Evolutionary conservation across 768 basidiomycete species (phyloP), one percentile per base, ranked within the genome.

Genomic region (Tricholoma terreum): DNA sequence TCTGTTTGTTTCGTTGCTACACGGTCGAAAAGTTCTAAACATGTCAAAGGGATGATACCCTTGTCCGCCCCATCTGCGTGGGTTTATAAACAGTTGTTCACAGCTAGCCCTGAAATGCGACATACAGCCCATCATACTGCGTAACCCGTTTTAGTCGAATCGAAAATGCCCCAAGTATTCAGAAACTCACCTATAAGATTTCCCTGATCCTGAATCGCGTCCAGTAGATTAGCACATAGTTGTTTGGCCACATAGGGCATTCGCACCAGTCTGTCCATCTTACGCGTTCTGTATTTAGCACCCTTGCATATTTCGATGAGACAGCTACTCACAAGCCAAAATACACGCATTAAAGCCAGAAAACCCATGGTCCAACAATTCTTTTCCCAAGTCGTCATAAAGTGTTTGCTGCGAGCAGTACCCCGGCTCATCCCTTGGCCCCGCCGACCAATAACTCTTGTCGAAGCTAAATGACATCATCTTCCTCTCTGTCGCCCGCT

Each of bases 281-380:
- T 60, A 11, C 45, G 30, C 53, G 50, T 63, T 30, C 63, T 56
- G 53, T 61, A 35, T 14, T 57, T 22, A 31, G 34, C 14, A 34
- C 34, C 14, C 35, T 45, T 15, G 24, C 9, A 21, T 38, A 33
- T 3, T 34, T 21, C 17, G 51, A 34, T n/a, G 17, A 58, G 43
- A 58, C 46, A 30, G 52, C 27, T 11, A 87, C 95, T 82, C 75
- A 97, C 95, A 98, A 73, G 97, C 96, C 70, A 99, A 82, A 74
- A 99, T 97, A 82, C 94, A 98, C 49, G 94, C 92, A 80, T 98
- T 98, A 75, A 97, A 98, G 27, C 96, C 96, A 34, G 89, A 77
- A 75, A 99, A 98, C 42, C 92, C 89, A 70, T 98, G 95, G 71
- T 98, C 92, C 64, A 99, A 77, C 52, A 99, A 74, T 67, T 98